Evolutionary conservation across 768 basidiomycete genomes (phyloP).

Genomic region (Pseudohyphozyma bogoriensis): DNA sequence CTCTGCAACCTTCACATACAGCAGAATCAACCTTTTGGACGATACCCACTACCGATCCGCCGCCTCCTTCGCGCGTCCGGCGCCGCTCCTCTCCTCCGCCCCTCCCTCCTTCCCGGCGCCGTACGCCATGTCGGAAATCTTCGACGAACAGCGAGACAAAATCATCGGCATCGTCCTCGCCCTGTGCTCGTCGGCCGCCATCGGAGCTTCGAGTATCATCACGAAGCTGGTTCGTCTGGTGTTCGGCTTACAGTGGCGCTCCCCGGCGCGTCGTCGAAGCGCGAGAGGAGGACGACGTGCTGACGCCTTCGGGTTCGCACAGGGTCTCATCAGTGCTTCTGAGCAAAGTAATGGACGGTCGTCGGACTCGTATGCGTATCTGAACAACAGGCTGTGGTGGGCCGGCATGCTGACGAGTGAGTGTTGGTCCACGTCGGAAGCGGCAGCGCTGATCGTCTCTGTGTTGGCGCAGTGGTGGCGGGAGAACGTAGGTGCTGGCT

Average conservation of each 20-base stretch:
- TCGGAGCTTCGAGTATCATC: slow-evolving; percentile 94
- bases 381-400: slow-evolving; percentile 95
- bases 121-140: too few species aligned
- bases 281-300: neutral
- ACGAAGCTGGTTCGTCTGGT: slow-evolving; percentile 75
- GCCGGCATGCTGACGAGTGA: slow-evolving; percentile 80
- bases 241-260: neutral
- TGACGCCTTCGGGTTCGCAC: neutral
- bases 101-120: too few species aligned
- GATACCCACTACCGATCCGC: too few species aligned
- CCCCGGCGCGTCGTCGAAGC: neutral
- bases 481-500: slow-evolving; percentile 61
- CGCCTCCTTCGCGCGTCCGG: too few species aligned
- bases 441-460: neutral
- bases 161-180: slow-evolving; percentile 89
- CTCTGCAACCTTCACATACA: too few species aligned
- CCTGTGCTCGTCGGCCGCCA: slow-evolving; percentile 68
- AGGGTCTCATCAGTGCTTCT: slow-evolving; percentile 86
- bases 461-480: slow-evolving; percentile 56
- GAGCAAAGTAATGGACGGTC: slow-evolving; percentile 44
- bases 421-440: slow-evolving; percentile 34
- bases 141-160: slow-evolving; percentile 50
- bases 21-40: too few species aligned
- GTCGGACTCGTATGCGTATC: slow-evolving; percentile 74
- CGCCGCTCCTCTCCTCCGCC: too few species aligned